These are phyloP conservation scores for Salvia hispanica DNA, from an alignment of 257 asterid species.

Conservation along the genomic window DNA sequence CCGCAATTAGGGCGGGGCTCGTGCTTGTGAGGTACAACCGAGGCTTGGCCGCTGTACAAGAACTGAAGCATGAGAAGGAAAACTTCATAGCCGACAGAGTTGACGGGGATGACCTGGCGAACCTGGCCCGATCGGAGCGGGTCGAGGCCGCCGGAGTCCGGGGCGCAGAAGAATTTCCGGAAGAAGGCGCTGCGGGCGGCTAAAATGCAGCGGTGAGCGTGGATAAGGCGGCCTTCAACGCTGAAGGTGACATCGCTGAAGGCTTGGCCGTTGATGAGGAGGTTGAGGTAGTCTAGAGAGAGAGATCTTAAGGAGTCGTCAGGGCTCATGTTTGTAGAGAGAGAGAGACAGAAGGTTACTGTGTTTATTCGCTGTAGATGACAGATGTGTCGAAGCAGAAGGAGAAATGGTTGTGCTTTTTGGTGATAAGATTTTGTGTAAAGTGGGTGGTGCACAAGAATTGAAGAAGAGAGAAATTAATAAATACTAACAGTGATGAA, in stretches of 20 bases:
- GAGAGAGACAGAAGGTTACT: slow-evolving; percentile 3
- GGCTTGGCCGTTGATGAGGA: slow-evolving; percentile 94
- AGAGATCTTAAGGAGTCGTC: slow-evolving; percentile 85
- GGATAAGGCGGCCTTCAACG: slow-evolving; percentile 88
- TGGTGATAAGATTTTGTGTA: slow-evolving; percentile 3
- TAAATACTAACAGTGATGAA: neutral
- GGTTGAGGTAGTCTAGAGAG: slow-evolving; percentile 86
- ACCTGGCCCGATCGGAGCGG: slow-evolving; percentile 45
- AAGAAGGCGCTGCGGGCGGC: slow-evolving; percentile 87
- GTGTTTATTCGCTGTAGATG: slow-evolving; percentile 35
- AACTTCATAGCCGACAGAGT: slow-evolving; percentile 81
- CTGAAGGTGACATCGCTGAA: slow-evolving; percentile 92
- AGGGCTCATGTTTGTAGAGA: slow-evolving; percentile 44
- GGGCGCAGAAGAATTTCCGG: slow-evolving; percentile 85
- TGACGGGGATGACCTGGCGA: slow-evolving; percentile 67
- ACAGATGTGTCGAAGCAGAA: slow-evolving; percentile 30
- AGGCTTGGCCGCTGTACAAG: slow-evolving; percentile 79
- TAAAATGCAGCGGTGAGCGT: slow-evolving; percentile 81
- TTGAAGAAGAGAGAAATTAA: neutral
- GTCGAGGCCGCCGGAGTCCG: slow-evolving; percentile 52
- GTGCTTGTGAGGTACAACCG: slow-evolving; percentile 84
- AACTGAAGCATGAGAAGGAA: slow-evolving; percentile 83
- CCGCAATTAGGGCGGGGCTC: slow-evolving; percentile 86
- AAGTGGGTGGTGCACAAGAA: slow-evolving; percentile 24
- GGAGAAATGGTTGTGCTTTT: neutral